phyloP scores from a whole-genome alignment of 768 basidiomycete genomes.

The Lentinula guzmanii region DNA sequence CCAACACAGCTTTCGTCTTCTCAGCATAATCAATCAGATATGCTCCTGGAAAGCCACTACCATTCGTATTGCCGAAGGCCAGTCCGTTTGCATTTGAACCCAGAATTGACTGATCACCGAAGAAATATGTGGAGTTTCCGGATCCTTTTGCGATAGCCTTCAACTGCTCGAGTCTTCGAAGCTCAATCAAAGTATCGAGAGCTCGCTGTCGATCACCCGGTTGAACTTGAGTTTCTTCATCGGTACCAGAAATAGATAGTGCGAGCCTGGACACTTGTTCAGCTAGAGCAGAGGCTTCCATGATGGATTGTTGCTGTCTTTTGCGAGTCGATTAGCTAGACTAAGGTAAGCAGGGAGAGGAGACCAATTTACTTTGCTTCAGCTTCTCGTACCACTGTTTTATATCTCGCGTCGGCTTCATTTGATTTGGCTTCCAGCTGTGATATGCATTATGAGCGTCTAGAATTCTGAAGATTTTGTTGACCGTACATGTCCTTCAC shows the following conservation, averaged over 20 bases:
- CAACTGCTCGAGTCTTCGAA: conserved; percentile 46
- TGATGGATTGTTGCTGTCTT: conserved; percentile 35
- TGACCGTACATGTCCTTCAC: conserved; percentile 40
- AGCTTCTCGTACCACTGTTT: conserved; percentile 44
- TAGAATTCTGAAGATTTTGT: neutral
- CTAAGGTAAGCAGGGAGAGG: neutral
- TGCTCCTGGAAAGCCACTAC: conserved; percentile 18
- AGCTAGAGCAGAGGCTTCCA: conserved; percentile 42
- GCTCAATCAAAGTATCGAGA: conserved; percentile 36
- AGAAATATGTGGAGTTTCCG: conserved; percentile 54
- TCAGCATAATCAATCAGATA: conserved; percentile 46
- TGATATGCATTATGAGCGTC: neutral
- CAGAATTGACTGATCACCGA: conserved; percentile 31
- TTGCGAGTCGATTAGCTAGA: neutral
- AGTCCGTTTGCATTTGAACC: neutral
- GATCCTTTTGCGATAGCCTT: conserved; percentile 43
- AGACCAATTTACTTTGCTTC: conserved; percentile 32
- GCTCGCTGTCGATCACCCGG: conserved; percentile 32
- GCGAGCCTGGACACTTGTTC: conserved; percentile 44
- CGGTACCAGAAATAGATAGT: conserved; percentile 27
- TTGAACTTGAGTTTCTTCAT: conserved; percentile 16
- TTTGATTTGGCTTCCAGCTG: conserved; percentile 45
- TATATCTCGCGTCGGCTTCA: conserved; percentile 48
- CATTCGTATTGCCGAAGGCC: conserved; percentile 12
- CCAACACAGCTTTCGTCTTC: conserved; percentile 29